Base-by-base conservation (phyloP, 1,284 basidiomycete species). In the Hemileia vastatrix region DNA sequence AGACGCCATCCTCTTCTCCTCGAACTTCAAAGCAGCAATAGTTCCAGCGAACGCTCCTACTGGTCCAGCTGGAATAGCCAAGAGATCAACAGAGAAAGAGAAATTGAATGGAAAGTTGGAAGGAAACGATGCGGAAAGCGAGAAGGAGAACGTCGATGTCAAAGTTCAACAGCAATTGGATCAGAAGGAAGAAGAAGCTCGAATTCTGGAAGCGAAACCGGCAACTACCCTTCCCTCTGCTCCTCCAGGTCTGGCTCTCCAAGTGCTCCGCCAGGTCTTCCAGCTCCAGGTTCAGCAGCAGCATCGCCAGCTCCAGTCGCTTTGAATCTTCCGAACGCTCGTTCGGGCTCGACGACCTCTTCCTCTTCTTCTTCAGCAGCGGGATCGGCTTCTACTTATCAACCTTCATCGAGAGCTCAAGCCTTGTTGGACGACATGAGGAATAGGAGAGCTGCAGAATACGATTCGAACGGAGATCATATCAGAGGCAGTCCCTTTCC, bases 361-460 rank as follows among this genome's bases (percentile, higher is more conserved):
- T 27, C 27, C 27, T 40, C 36, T 9, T 40, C 36, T 40, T 40
- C 36, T 9, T 40, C 36, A 40, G 36, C 36, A 40, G n/a, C n/a
- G n/a, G n/a, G n/a, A n/a, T 31, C 70, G 66, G 57, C 62, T 59
- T 64, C 84, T 24, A 82, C 85, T 2, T 93, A 92, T 76, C 88
- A 90, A 72, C 88, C 90, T 78, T 90, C 90, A 0, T 86, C 81
- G 11, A 85, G 87, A 49, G 89, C 88, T 0, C 86, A 86, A 68
- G 87, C 86, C 1, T 79, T 93, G 50, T 79, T 92, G 54, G 88
- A 91, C 65, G 90, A 92, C 70, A 82, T 92, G 60, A 84, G 83
- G 71, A 83, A 83, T 50, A 81, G 90, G 45, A 81, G 88, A 49
- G 86, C n/a, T n/a, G n/a, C n/a, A n/a, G n/a, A n/a, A 27, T 27